Evolutionary conservation across 192 early-diverging fungal species (phyloP), one percentile per base, ranked within the genome.

Genomic region (Coemansia asiatica): DNA sequence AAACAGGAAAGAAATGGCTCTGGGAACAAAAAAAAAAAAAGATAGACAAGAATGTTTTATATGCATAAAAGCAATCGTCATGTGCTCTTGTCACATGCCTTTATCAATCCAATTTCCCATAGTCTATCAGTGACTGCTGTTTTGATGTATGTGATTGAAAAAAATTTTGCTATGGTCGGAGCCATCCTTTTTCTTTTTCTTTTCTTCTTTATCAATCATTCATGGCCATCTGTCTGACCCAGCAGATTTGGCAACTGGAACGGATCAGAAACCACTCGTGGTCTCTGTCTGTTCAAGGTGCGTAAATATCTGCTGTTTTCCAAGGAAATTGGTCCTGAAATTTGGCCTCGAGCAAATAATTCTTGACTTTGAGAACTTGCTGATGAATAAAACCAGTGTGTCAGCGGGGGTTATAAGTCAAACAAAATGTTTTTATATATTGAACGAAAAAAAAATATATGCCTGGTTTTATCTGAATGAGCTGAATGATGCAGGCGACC

Each of bases 331-430:
- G 56, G 50, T 53, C 26, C 50, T 53, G 21, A 16, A 22, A 22
- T 44, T 44, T 13, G 40, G 40, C 40, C 16, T 44, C 2, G 40
- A 44, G 5, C 8, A 44, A 44, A 13, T 18, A 26, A 26, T 2
- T 23, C 19, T 27, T 13, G 33, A 26, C 22, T 23, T 25, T 44
- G 38, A 46, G 38, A 60, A 60, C 58, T 40, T 46, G 58, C 58
- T 35, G 35, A 25, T 60, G 58, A 60, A 60, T 60, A 8, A n/a
- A n/a, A 15, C 4, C 23, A 1, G 58, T 38, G 58, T 60, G 38
- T 23, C 35, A 35, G 58, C 27, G 38, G 58, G 58, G 56, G 56
- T 57, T 57, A 33, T 6, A 27, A 10, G 19, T 53, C 50, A 22
- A 5, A 53, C 50, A 53, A n/a, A n/a, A n/a, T n/a, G n/a, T n/a